Percentiles rank a stretch among this genome's conserved stretches.
phyloP scores from a whole-genome alignment of 345 rosid genomes.

The Brassica napus region DNA sequence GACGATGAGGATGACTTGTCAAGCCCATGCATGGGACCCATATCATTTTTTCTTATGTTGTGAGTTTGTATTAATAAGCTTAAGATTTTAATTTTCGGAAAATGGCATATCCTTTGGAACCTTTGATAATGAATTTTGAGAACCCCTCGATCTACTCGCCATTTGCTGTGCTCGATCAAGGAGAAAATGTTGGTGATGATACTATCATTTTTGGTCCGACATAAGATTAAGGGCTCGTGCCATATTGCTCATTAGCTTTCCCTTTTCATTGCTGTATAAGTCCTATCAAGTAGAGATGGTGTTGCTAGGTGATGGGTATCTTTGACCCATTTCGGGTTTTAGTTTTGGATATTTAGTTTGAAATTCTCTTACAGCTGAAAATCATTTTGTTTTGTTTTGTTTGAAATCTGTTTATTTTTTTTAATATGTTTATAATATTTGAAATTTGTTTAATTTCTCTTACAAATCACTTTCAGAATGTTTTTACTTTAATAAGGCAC shows the following conservation, averaged over 20 bases:
- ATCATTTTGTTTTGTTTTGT: background rate
- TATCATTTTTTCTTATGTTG: slow-evolving; percentile 36
- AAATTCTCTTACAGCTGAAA: background rate
- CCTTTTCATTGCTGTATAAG: slow-evolving; percentile 19
- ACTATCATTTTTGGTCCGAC: slow-evolving; percentile 31
- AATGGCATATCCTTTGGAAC: slow-evolving; percentile 25
- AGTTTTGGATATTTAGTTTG: background rate
- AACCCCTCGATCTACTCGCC: slow-evolving; percentile 8
- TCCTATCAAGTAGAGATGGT: slow-evolving; percentile 27
- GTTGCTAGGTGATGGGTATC: slow-evolving; percentile 23
- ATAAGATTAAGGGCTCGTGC: slow-evolving; percentile 21
- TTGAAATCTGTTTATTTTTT: background rate
- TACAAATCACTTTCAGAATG: no score
- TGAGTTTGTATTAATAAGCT: background rate
- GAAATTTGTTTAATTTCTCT: no score
- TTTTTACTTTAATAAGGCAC: background rate
- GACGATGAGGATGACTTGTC: slow-evolving; percentile 40
- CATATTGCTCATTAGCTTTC: slow-evolving; percentile 25
- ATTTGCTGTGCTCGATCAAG: slow-evolving; percentile 19
- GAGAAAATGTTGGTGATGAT: slow-evolving; percentile 12
- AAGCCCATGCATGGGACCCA: slow-evolving; percentile 45
- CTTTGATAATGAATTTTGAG: slow-evolving; percentile 9
- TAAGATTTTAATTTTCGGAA: background rate
- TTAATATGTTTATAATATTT: background rate
- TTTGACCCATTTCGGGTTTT: background rate